phyloP scores from a whole-genome alignment of 2,329 filamentous ascomycete species.

The Orbilia brochopaga region DNA sequence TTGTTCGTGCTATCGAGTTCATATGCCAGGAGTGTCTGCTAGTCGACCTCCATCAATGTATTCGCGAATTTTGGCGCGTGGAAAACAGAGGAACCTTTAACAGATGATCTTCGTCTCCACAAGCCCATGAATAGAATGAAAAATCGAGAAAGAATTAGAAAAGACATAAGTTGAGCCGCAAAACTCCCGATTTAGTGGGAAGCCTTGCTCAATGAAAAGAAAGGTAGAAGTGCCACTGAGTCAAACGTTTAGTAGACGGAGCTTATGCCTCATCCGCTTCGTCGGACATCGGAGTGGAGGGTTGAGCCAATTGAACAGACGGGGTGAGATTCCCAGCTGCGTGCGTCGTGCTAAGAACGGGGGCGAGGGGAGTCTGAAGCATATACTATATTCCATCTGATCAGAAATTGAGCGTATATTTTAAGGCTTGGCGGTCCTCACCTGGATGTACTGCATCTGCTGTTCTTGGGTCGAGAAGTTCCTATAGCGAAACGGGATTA shows the following conservation, averaged over 20 bases:
- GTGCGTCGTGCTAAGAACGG: constrained; percentile 37
- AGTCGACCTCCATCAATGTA: too few species aligned
- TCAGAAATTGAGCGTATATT: background rate
- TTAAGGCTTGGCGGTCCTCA: background rate
- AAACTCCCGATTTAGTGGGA: background rate
- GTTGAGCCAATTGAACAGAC: constrained; percentile 27
- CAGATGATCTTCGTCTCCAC: background rate
- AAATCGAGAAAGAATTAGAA: background rate
- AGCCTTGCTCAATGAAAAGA: constrained; percentile 7
- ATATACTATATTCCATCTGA: constrained; percentile 27
- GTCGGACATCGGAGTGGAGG: background rate
- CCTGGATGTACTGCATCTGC: constrained; percentile 49
- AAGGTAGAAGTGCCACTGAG: constrained; percentile 17
- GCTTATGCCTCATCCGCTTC: constrained; percentile 2
- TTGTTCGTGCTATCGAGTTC: too few species aligned
- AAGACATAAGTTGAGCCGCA: constrained; percentile 4
- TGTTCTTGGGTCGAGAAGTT: constrained; percentile 33
- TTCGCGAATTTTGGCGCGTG: background rate
- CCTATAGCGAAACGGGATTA: background rate
- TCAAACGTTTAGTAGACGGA: background rate
- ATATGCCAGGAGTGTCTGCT: too few species aligned
- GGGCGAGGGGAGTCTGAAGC: constrained; percentile 49
- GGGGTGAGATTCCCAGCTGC: constrained; percentile 36
- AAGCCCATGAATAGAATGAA: background rate
- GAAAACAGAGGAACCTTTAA: background rate